Conservation (phyloP, 2,329 filamentous ascomycete genomes). For the Sclerotinia nivalis region DNA sequence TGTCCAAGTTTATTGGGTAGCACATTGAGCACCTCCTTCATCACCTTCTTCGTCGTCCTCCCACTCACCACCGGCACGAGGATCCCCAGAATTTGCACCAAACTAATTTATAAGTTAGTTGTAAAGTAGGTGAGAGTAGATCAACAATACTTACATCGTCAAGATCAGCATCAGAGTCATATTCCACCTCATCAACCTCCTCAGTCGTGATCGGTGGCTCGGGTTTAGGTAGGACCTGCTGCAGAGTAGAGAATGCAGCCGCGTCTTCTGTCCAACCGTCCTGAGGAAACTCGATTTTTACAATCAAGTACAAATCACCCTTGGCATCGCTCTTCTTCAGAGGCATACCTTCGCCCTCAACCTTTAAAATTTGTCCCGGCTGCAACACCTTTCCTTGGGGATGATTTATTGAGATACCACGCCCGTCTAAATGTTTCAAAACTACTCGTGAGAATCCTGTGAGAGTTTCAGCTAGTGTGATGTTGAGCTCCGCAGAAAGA, state of each 20-base stretch:
- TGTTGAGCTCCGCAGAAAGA: slow-evolving; percentile 75
- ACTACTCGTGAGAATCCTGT: slow-evolving; percentile 89
- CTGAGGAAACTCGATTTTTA: slow-evolving; percentile 86
- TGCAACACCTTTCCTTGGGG: slow-evolving; percentile 79
- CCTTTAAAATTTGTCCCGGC: slow-evolving; percentile 81
- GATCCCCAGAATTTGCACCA: slow-evolving; percentile 70
- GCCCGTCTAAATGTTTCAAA: slow-evolving; percentile 87
- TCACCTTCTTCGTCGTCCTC: slow-evolving; percentile 70
- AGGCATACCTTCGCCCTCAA: slow-evolving; percentile 92
- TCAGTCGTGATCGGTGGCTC: slow-evolving; percentile 60
- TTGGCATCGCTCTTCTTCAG: slow-evolving; percentile 78
- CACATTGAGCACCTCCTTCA: slow-evolving; percentile 63
- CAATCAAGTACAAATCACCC: slow-evolving; percentile 84
- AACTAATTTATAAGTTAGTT: slow-evolving; percentile 52
- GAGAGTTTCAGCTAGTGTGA: slow-evolving; percentile 81
- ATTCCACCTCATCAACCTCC: slow-evolving; percentile 83
- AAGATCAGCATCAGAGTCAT: slow-evolving; percentile 78
- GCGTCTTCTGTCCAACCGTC: slow-evolving; percentile 78
- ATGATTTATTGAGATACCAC: slow-evolving; percentile 80
- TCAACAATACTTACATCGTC: slow-evolving; percentile 61
- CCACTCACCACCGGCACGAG: slow-evolving; percentile 64
- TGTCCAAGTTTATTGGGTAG: slow-evolving; percentile 39
- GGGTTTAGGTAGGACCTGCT: slow-evolving; percentile 70
- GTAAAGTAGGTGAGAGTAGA: slow-evolving; percentile 5
- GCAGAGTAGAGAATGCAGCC: slow-evolving; percentile 67